Evolutionary conservation across 495 filamentous ascomycete species (phyloP).

Genomic region (Friedmanniomyces simplex): DNA sequence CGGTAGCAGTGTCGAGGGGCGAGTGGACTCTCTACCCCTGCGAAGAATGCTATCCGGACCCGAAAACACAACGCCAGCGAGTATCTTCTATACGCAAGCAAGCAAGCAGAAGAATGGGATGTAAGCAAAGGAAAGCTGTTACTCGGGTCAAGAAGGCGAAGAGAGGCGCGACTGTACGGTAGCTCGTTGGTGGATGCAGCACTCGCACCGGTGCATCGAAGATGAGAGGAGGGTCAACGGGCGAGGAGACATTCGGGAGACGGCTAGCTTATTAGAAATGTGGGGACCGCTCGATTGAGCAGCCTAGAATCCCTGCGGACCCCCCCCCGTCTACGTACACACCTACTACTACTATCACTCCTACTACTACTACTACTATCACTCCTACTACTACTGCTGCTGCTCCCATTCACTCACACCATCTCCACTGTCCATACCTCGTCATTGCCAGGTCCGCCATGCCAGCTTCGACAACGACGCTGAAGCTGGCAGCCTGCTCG

Average conservation of each 20-base stretch:
- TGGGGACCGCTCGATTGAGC: no score
- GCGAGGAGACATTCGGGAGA: no score
- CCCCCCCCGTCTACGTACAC: no score
- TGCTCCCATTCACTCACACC: no score
- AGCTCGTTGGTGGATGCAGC: neutral
- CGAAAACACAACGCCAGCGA: neutral
- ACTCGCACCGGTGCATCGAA: neutral
- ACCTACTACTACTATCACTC: no score
- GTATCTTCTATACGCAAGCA: neutral
- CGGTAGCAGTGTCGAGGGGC: neutral
- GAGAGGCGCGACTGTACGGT: neutral
- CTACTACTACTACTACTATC: no score
- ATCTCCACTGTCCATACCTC: neutral
- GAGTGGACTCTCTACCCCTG: neutral
- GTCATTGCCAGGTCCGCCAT: no score
- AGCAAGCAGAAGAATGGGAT: neutral
- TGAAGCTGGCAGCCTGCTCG: no score
- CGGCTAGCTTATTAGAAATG: no score
- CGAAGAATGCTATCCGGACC: neutral
- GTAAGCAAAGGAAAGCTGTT: neutral
- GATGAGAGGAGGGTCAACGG: neutral
- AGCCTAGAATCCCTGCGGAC: no score
- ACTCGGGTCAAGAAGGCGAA: neutral
- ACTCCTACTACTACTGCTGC: no score
- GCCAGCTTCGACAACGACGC: no score